A percentile compares a stretch with the other conserved stretches of the same genome.
phyloP scores from a whole-genome alignment of 768 basidiomycete genomes.

The Mycena rebaudengoi region DNA sequence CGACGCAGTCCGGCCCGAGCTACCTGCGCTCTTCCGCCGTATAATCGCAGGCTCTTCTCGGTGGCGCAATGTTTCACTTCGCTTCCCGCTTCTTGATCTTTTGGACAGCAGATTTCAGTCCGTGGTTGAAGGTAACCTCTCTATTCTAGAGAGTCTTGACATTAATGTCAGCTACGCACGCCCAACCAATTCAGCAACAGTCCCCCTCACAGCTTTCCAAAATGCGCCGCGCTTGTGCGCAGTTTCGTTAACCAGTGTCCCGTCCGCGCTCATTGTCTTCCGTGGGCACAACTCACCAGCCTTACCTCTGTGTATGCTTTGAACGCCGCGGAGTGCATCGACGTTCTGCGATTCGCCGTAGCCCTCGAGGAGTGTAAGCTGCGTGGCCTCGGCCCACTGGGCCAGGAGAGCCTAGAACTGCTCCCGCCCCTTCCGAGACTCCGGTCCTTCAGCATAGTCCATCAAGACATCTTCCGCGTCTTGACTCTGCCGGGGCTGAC shows the following conservation, averaged over 20 bases:
- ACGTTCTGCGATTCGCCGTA: not conserved
- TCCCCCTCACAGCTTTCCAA: not conserved
- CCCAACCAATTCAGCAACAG: accelerated
- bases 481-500: too few species aligned
- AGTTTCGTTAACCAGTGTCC: not conserved
- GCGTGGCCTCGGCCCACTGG: not conserved
- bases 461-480: too few species aligned
- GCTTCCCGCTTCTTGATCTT: not conserved
- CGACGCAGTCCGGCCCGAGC: too few species aligned
- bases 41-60: not conserved
- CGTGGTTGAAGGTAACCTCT: not conserved
- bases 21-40: too few species aligned
- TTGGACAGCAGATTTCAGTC: not conserved
- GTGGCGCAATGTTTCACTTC: not conserved
- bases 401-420: too few species aligned
- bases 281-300: not conserved
- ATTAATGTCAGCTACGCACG: too few species aligned
- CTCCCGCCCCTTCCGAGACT: too few species aligned
- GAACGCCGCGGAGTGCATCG: not conserved
- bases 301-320: too few species aligned
- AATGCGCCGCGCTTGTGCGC: not conserved
- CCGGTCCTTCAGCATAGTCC: too few species aligned
- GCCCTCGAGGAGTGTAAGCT: not conserved
- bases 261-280: not conserved
- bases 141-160: not conserved